Evolutionary conservation across 306 rosid species (phyloP).

Genomic region (Datisca glomerata): DNA sequence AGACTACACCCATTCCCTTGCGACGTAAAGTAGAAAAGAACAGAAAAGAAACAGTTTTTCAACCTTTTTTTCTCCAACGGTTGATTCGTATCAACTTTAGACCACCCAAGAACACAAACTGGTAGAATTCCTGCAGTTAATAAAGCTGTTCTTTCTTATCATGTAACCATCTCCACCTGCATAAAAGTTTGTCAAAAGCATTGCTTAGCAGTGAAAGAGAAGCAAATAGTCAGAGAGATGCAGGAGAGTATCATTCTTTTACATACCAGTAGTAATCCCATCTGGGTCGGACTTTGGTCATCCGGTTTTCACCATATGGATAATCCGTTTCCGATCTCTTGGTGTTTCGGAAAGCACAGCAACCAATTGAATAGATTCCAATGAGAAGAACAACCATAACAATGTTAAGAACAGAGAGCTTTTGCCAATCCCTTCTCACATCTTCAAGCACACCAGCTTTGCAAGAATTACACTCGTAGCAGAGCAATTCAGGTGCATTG

Average conservation of each 20-base stretch:
- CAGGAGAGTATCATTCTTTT: background rate
- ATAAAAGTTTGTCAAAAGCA: background rate
- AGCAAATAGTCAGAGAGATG: background rate
- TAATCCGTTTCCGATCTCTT: constrained; percentile 60
- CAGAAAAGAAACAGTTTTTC: too few relatives aligned
- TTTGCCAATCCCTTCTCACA: constrained; percentile 69
- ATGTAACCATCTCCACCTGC: constrained; percentile 1
- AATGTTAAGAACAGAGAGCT: constrained; percentile 64
- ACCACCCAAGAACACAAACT: constrained; percentile 11
- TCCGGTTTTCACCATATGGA: constrained; percentile 55
- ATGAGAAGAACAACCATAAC: constrained; percentile 58
- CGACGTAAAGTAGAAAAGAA: constrained; percentile 15
- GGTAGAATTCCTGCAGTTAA: background rate
- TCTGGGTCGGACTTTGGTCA: constrained; percentile 74
- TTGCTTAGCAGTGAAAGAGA: background rate
- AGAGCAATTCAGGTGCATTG: constrained; percentile 49
- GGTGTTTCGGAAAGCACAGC: constrained; percentile 84
- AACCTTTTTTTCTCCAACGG: constrained; percentile 11
- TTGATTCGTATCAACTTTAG: constrained; percentile 13
- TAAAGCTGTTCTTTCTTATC: background rate
- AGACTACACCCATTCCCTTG: constrained; percentile 11
- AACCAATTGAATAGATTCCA: constrained; percentile 63
- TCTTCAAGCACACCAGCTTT: constrained; percentile 82
- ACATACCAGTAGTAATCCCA: constrained; percentile 80
- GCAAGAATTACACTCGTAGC: constrained; percentile 95